These are phyloP conservation scores for Brassica juncea DNA, from an alignment of 345 rosid genomes.

Conservation along the genomic window DNA sequence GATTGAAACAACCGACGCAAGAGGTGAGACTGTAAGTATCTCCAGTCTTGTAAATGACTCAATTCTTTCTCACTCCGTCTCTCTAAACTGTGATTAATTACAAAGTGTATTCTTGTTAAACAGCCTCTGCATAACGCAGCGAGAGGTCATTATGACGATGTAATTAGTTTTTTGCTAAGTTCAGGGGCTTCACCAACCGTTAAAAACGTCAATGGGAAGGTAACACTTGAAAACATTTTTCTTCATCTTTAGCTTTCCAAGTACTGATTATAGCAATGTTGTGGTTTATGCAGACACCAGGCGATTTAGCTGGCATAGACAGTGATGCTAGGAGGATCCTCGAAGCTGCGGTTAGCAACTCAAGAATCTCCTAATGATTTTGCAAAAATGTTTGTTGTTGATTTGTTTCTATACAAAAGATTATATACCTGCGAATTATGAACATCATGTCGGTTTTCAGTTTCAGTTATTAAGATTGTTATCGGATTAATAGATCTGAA, in stretches of 20 bases:
- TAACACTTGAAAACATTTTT: slow-evolving; percentile 33
- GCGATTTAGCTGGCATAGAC: slow-evolving; percentile 58
- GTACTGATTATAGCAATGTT: slow-evolving; percentile 21
- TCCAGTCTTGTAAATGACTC: background rate
- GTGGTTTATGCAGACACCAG: slow-evolving; percentile 52
- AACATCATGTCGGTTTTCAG: background rate
- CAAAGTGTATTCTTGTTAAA: slow-evolving; percentile 2
- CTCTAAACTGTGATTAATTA: background rate
- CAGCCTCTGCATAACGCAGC: slow-evolving; percentile 97
- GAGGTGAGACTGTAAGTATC: slow-evolving; percentile 79
- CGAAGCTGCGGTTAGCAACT: slow-evolving; percentile 45
- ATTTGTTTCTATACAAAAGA: slow-evolving; percentile 4
- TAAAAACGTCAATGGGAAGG: slow-evolving; percentile 69
- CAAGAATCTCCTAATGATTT: background rate
- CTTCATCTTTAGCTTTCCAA: background rate
- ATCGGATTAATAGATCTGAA: slow-evolving; percentile 4
- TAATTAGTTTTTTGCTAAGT: slow-evolving; percentile 61
- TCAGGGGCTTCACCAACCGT: slow-evolving; percentile 65
- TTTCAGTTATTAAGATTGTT: background rate
- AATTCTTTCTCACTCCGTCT: background rate
- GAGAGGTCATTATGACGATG: slow-evolving; percentile 75
- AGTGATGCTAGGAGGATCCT: slow-evolving; percentile 59
- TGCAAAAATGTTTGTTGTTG: background rate
- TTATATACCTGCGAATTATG: background rate
- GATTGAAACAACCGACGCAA: slow-evolving; percentile 64